Base-by-base conservation (phyloP, 2,329 filamentous ascomycete species). In the Daldinia eschscholtzii region DNA sequence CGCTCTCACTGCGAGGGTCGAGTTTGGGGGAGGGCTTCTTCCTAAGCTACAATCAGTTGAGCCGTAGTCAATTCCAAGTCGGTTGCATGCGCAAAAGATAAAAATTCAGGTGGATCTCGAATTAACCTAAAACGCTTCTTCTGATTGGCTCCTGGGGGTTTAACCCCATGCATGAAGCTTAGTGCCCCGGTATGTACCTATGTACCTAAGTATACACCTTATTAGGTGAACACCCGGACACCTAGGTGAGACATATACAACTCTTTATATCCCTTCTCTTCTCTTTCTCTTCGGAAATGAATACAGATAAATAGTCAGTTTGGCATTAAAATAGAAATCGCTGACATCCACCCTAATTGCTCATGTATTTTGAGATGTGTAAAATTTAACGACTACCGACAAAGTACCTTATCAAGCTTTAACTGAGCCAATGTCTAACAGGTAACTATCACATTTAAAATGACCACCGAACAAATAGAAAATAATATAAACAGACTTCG, bases 21-120 rank as follows among this genome's bases (percentile, higher is more conserved):
- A 42, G 41, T 46, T n/a, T n/a, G 26, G 30, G 30, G 37, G 35
- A 55, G 12, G 18, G 30, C 20, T 48, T 50, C 6, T 50, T 50
- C 15, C 46, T 33, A 52, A n/a, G 7, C 46, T 52, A n/a, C 15
- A 18, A 26, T 30, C 20, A 30, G 33, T 30, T 33, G 44, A 39
- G 18, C n/a, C 6, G 41, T 15, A 20, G 20, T 53, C 26, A 15
- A 55, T 39, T 39, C 39, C 18, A 33, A 33, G 26, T 52, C 26
- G n/a, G 28, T 33, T 33, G 46, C 46, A 52, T 52, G 46, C 46
- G 46, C 46, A 52, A 52, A 52, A 52, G 46, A 52, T 57, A 46
- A 57, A 68, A 72, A 57, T 68, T 70, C 50, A 46, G 62, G 62
- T 52, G 64, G 67, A 28, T 65, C 35, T 64, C 23, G 23, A 58